Percentiles rank a stretch among this genome's conserved stretches.
These are phyloP conservation scores for Aureobasidium vineae DNA, from an alignment of 2,329 filamentous ascomycete species.

Conservation along the genomic window DNA sequence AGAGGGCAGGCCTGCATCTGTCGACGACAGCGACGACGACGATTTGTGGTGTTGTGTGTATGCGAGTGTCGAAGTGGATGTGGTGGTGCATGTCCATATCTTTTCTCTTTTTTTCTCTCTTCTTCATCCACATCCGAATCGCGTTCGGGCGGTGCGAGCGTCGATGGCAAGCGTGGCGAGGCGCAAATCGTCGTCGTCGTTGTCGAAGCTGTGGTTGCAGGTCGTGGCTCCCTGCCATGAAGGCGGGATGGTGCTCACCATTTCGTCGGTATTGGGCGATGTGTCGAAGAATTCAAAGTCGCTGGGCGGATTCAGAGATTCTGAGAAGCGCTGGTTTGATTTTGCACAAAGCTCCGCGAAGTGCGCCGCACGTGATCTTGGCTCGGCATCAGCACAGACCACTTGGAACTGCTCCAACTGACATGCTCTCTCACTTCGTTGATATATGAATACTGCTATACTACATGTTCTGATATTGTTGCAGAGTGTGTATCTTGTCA, in stretches of 20 bases:
- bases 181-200: conserved; percentile 14
- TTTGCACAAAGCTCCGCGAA: background rate
- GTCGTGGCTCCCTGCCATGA: conserved; percentile 10
- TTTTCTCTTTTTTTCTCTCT: background rate
- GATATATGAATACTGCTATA: background rate
- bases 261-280: conserved; percentile 26
- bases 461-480: background rate
- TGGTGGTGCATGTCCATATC: background rate
- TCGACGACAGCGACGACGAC: conserved; percentile 18
- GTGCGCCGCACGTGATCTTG: background rate
- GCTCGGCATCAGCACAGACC: background rate
- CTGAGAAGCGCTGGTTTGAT: background rate
- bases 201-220: conserved; percentile 8
- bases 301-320: background rate
- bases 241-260: conserved; percentile 19
- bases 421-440: background rate
- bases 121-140: conserved; percentile 17
- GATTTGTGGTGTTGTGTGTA: background rate
- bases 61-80: background rate
- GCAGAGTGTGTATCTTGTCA: background rate
- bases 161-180: conserved; percentile 5
- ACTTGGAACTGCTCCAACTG: background rate
- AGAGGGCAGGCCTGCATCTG: conserved; percentile 26
- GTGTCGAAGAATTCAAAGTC: conserved; percentile 22
- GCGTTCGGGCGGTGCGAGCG: conserved; percentile 2